Base-by-base conservation (phyloP, 805 yeast genomes). In the Zygoascus ofunaensis region DNA sequence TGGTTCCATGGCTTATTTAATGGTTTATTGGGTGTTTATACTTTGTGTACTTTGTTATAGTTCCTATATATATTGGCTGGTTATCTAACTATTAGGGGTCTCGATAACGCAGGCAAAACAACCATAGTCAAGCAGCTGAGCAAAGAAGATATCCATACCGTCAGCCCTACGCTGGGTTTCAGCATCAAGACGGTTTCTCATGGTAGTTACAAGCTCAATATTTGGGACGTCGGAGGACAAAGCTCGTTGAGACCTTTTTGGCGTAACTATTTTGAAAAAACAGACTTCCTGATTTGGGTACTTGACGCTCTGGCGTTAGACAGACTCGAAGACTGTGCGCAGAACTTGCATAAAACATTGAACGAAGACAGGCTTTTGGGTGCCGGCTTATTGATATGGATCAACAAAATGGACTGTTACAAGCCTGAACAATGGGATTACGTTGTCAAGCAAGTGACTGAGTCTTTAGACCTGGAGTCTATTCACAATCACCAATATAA, bases 161-260 rank as follows among this genome's bases (percentile, higher is more conserved):
- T 87, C 4, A 73, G 85, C 7, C 97, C 97, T 0, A 89, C 97
- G 0, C 74, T 89, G 71, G 97, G 97, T 14, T 90, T 89, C 62
- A 81, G 78, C 54, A 90, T 89, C 50, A 72, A 76, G 40, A 77
- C 89, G 1, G 55, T 83, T 1, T 55, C 60, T 1, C 63, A 68
- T 49, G 49, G 61, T 1, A 71, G 66, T 2, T 57, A 52, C 44
- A 60, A 56, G 24, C 48, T 68, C 38, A 66, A 66, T 33, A 53
- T 68, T 17, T 68, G 72, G 97, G 95, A 86, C 57, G 79, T 89
- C 10, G 97, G 97, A 4, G 97, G 97, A 1, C 97, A 89, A 61
- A 65, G 72, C 37, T 74, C 90, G 1, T 67, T 89, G 35, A 66
- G 97, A 39, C 79, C 89, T 15, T 87, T 87, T 69, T 89, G 97